Conservation (phyloP, 805 yeast species). For the Zygosaccharomyces bailii region DNA sequence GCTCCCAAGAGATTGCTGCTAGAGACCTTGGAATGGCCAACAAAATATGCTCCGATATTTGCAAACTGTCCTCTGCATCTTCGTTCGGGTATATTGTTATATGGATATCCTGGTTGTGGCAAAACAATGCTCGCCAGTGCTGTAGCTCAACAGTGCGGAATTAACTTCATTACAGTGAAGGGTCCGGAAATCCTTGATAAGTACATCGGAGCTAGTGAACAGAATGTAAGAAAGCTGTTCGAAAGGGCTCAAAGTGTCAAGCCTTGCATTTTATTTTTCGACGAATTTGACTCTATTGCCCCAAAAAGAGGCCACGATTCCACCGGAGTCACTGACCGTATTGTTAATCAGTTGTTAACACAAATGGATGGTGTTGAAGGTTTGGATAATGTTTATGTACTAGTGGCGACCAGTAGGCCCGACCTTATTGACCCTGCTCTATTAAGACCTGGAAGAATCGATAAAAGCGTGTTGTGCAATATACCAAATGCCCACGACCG, state of each 20-base stretch:
- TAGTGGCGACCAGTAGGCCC: slow-evolving; percentile 95
- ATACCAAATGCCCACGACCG: slow-evolving; percentile 74
- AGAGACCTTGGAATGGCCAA: slow-evolving; percentile 97
- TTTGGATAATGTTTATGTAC: slow-evolving; percentile 89
- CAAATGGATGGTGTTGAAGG: slow-evolving; percentile 99
- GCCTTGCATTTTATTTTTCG: slow-evolving; percentile 90
- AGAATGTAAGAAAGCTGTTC: slow-evolving; percentile 86
- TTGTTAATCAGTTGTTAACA: slow-evolving; percentile 92
- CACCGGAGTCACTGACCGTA: slow-evolving; percentile 96
- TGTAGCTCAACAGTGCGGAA: slow-evolving; percentile 88
- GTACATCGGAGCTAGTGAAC: slow-evolving; percentile 96
- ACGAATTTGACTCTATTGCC: slow-evolving; percentile 95
- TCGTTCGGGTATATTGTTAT: slow-evolving; percentile 83
- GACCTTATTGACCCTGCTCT: slow-evolving; percentile 94
- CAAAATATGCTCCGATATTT: slow-evolving; percentile 93
- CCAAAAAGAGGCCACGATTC: slow-evolving; percentile 98
- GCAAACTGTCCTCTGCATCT: slow-evolving; percentile 80
- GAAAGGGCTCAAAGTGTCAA: slow-evolving; percentile 93
- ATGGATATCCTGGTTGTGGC: slow-evolving; percentile 98
- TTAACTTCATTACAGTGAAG: slow-evolving; percentile 87
- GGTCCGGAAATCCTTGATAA: slow-evolving; percentile 95
- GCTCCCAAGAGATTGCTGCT: slow-evolving; percentile 71
- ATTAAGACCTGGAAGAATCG: slow-evolving; percentile 92
- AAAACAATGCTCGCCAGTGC: slow-evolving; percentile 91
- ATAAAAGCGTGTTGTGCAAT: slow-evolving; percentile 86